Percentiles rank a stretch among this genome's conserved stretches.
Evolutionary conservation across 805 yeast genomes (phyloP).

Genomic region (Metschnikowia cerradonensis): DNA sequence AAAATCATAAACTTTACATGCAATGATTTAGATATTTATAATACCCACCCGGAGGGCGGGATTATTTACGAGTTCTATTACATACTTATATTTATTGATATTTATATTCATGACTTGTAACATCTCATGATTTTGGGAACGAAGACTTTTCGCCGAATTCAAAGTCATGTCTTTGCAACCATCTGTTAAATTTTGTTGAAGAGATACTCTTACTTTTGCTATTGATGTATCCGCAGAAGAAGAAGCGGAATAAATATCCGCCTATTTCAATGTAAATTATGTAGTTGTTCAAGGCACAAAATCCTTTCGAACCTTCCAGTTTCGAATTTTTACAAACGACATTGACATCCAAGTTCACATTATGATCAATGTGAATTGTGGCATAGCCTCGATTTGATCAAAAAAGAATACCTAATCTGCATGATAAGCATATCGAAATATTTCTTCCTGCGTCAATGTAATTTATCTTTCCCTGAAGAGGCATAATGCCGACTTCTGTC

Average conservation of each 20-base stretch:
- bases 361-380: conserved; percentile 17
- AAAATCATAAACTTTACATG: background rate
- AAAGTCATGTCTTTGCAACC: conserved; percentile 23
- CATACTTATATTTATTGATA: no score
- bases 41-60: no score
- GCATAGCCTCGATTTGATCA: conserved; percentile 44
- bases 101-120: conserved; percentile 48
- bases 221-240: conserved; percentile 3
- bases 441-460: conserved; percentile 15
- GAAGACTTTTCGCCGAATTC: conserved; percentile 21
- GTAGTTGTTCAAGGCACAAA: conserved; percentile 50
- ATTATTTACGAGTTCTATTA: no score
- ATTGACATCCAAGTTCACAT: conserved; percentile 14
- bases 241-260: conserved; percentile 37
- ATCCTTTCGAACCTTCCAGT: conserved; percentile 46
- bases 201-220: background rate
- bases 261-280: conserved; percentile 46
- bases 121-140: conserved; percentile 37
- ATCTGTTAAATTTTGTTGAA: conserved; percentile 31
- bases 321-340: conserved; percentile 43
- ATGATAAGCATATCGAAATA: conserved; percentile 46
- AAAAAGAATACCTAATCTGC: conserved; percentile 50
- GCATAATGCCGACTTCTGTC: conserved; percentile 43
- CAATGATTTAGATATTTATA: background rate
- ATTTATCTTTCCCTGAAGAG: conserved; percentile 33